Evolutionary conservation across 768 basidiomycete genomes (phyloP).

Genomic region (Vararia minispora): DNA sequence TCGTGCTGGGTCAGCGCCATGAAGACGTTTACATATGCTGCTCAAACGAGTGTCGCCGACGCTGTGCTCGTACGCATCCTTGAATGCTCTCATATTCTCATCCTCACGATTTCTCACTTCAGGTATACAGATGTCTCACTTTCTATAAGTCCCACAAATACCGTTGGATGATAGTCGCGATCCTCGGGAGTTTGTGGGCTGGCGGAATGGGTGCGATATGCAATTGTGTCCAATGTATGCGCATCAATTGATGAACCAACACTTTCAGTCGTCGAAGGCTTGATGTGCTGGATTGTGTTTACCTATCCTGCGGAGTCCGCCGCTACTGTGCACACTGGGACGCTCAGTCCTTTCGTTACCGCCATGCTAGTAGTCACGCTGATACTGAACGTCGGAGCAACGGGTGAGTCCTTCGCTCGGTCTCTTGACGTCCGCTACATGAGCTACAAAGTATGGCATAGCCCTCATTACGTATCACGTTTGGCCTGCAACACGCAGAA

Average conservation of each 20-base stretch:
- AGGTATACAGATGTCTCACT: constrained; percentile 18
- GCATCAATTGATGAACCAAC: too few species aligned
- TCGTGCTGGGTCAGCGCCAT: constrained; percentile 31
- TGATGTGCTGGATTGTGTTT: too few species aligned
- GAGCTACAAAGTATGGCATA: neutral
- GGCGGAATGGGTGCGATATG: constrained; percentile 9
- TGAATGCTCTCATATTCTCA: too few species aligned
- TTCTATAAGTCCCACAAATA: constrained; percentile 14
- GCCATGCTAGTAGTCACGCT: too few species aligned
- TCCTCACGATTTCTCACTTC: too few species aligned
- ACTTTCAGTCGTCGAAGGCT: too few species aligned
- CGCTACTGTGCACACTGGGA: too few species aligned
- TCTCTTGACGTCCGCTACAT: neutral
- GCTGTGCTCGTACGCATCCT: constrained; percentile 31
- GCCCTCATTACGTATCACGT: neutral
- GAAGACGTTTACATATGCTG: constrained; percentile 29
- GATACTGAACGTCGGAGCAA: neutral
- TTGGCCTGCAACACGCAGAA: neutral
- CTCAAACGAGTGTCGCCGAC: constrained; percentile 33
- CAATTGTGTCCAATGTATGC: too few species aligned
- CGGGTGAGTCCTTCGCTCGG: neutral
- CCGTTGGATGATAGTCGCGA: constrained; percentile 11
- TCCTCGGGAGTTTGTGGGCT: constrained; percentile 16
- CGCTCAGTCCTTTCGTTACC: too few species aligned
- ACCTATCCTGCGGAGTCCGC: too few species aligned